phyloP scores from a whole-genome alignment of 2,329 filamentous ascomycete species.

The Teratosphaeria zuluensis region DNA sequence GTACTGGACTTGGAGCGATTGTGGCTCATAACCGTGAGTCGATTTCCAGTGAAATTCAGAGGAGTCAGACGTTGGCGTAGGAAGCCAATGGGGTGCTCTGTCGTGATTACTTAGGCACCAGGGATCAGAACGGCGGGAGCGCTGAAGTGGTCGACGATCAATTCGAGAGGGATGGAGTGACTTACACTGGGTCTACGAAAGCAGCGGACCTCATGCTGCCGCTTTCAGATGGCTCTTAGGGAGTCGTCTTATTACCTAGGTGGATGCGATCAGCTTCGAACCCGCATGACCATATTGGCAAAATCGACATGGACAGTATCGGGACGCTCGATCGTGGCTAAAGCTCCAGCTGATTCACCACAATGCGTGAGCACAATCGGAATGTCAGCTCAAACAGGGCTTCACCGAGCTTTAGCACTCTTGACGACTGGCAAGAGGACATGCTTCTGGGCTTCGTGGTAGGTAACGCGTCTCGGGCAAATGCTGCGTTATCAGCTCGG shows the following conservation, averaged over 20 bases:
- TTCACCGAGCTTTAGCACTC: not conserved
- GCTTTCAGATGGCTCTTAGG: not conserved
- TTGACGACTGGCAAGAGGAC: not conserved
- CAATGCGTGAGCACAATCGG: too few species aligned
- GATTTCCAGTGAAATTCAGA: not conserved
- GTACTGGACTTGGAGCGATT: conserved; percentile 14
- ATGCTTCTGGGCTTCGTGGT: not conserved
- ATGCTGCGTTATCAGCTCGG: not conserved
- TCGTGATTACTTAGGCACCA: not conserved
- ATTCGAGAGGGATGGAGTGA: not conserved
- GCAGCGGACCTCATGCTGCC: not conserved
- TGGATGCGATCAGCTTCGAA: not conserved
- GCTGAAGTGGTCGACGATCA: not conserved
- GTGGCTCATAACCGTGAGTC: conserved; percentile 7
- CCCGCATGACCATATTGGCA: not conserved
- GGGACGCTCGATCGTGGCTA: too few species aligned
- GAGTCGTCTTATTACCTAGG: not conserved
- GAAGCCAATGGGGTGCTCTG: not conserved
- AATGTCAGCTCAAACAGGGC: not conserved
- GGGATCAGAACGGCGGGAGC: not conserved
- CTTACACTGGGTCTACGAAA: not conserved
- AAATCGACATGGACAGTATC: not conserved
- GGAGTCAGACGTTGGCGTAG: not conserved
- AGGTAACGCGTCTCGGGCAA: not conserved
- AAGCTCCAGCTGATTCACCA: too few species aligned